Evolutionary conservation across 1,284 basidiomycete genomes (phyloP), one percentile per base, ranked within the genome.

Genomic region (Microbotryum intermedium): DNA sequence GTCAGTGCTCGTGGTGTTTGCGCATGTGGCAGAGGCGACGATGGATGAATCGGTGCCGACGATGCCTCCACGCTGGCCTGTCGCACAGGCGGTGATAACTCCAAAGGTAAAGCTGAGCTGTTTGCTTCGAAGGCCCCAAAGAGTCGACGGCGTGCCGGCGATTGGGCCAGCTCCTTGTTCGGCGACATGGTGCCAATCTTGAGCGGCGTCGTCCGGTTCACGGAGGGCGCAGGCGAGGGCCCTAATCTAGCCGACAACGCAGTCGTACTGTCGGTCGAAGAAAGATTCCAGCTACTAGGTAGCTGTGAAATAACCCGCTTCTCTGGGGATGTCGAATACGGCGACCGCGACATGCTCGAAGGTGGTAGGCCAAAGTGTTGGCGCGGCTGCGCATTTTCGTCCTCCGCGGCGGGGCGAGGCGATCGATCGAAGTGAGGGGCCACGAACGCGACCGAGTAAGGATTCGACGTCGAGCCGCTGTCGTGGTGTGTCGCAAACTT

Each of bases 401-500:
- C 6, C 28, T 16, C 23, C 9, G 21, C 16, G 21, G 21, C 21
- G 26, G 21, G 10, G 21, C 16, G 21, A 26, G 20, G 30, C 18
- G n/a, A 51, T 30, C 50, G 25, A n/a, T 29, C 30, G 47, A 53
- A 57, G 2, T 53, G 34, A 16, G 56, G 59, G 21, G 50, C 29
- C 6, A 55, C 47, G 50, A 65, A 62, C 21, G 57, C 28, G 6
- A 59, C 58, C 53, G 64, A 65, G 58, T 58, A 65, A 13, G 61
- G 64, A 28, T 65, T 39, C 44, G n/a, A 8, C 57, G 28, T 11
- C 20, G 47, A 49, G 18, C 34, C 34, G 10, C 34, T 39, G 11
- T 39, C 34, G 34, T 39, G 10, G 18, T 39, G 34, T 39, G 34
- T 39, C 11, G 34, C 34, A 16, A 39, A 20, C 34, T 43, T 54